Percentiles rank a stretch among this genome's conserved stretches.
These are phyloP conservation scores for Aplosporella prunicola DNA, from an alignment of 2,329 filamentous ascomycete genomes.

Conservation along the genomic window DNA sequence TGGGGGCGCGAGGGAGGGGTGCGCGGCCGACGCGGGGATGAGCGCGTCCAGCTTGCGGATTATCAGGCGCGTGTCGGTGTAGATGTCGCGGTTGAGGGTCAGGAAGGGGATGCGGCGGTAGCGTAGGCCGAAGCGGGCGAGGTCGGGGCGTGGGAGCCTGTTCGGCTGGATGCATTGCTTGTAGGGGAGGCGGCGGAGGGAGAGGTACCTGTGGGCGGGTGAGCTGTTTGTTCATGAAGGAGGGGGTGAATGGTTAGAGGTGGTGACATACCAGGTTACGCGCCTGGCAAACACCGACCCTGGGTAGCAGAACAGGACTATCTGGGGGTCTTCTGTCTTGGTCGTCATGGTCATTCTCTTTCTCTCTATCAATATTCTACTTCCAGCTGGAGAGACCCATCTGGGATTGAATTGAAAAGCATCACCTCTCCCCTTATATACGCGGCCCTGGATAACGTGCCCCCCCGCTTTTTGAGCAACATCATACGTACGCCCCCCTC, in stretches of 20 bases:
- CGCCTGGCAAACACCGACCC: constrained; percentile 3
- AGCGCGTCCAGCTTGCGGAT: constrained; percentile 52
- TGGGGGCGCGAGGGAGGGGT: constrained; percentile 13
- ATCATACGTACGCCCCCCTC: too few species aligned
- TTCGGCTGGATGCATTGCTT: constrained; percentile 45
- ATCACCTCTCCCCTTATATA: too few species aligned
- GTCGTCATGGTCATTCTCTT: too few species aligned
- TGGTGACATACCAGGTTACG: neutral
- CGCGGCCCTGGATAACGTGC: too few species aligned
- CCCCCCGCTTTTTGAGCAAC: too few species aligned
- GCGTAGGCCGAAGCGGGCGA: constrained; percentile 49
- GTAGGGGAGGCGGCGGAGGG: constrained; percentile 6
- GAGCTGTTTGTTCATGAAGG: neutral
- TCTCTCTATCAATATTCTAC: too few species aligned
- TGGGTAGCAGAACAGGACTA: constrained; percentile 7
- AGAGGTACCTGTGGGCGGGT: constrained; percentile 1
- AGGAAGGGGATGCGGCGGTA: constrained; percentile 64
- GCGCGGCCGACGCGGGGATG: constrained; percentile 29
- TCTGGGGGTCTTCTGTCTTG: too few species aligned
- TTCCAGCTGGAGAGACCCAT: too few species aligned
- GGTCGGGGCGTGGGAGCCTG: constrained; percentile 56
- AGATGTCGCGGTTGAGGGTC: constrained; percentile 56
- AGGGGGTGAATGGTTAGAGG: neutral
- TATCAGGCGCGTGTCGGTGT: constrained; percentile 61
- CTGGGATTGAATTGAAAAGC: too few species aligned